These are phyloP conservation scores for Papiliotrema fonsecae DNA, from an alignment of 1,284 basidiomycete genomes.

Conservation along the genomic window DNA sequence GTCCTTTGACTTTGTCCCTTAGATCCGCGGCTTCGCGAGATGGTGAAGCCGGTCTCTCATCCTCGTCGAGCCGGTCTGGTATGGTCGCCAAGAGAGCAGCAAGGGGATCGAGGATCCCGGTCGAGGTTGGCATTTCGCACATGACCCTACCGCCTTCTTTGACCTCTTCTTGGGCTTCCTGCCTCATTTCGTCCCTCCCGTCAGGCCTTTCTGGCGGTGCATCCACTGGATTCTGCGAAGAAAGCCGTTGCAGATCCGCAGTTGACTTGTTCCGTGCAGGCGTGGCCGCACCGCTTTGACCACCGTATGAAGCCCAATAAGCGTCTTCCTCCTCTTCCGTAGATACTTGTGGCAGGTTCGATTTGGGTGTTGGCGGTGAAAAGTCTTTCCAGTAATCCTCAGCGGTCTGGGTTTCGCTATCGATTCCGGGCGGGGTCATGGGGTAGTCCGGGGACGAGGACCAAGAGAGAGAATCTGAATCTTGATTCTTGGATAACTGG, in stretches of 20 bases:
- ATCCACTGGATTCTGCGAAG: neutral
- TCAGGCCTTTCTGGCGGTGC: neutral
- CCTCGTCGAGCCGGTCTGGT: neutral
- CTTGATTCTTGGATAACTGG: neutral
- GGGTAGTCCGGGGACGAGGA: neutral
- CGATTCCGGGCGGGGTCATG: neutral
- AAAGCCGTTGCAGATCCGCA: neutral
- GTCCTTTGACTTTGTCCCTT: constrained; percentile 16
- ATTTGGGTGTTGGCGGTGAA: constrained; percentile 1
- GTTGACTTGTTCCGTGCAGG: neutral
- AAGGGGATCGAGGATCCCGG: constrained; percentile 3
- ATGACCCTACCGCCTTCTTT: neutral
- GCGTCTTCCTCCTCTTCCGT: constrained; percentile 26
- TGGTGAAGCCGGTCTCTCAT: neutral
- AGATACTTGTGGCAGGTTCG: neutral
- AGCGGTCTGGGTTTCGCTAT: constrained; percentile 4
- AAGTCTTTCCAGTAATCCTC: constrained; percentile 34
- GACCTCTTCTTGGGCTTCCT: neutral
- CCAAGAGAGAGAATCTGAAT: neutral
- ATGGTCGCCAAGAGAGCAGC: constrained; percentile 4
- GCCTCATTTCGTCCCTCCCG: neutral
- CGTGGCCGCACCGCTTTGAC: constrained; percentile 1
- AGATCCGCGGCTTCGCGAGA: neutral
- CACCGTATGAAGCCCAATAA: constrained; percentile 41
- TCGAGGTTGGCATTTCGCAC: neutral